Evolutionary conservation across 2,329 filamentous ascomycete species (phyloP), one percentile per base, ranked within the genome.

Genomic region (Neofusicoccum cordaticola): DNA sequence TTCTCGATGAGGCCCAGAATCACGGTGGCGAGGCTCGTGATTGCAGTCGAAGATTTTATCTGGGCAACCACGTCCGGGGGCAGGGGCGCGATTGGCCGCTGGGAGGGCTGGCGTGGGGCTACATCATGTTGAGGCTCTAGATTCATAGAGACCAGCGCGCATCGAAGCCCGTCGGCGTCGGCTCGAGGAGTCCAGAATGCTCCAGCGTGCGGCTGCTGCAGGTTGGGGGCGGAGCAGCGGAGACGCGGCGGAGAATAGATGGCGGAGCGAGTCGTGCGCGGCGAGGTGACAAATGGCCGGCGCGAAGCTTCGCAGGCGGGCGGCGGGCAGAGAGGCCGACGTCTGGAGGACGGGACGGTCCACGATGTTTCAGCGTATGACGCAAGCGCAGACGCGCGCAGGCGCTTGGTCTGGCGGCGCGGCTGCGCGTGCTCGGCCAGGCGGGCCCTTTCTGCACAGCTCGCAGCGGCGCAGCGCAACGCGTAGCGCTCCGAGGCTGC

Each of bases 41-140:
- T 89, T 63, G 85, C 82, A n/a, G 87, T 87, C 0, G 94, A 96
- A 0, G 94, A 97, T 73, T 89, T 91, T 79, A 99, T 89, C 74
- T 93, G 91, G 53, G 89, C 86, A 70, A 88, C 83, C 64, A 90
- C 91, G 69, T 90, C 83, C 42, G 85, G 79, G 12, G 92, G 90
- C 66, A 97, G 83, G 58, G 83, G 86, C 68, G 83, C 82, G 72
- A 95, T 94, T 64, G 73, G 64, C 35, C 53, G 51, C 37, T 62
- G 61, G n/a, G 63, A 60, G 42, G 42, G 44, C 50, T 37, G 61
- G 37, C 41, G 61, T 7, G 44, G 42, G 27, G 13, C 58, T 41
- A 58, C 62, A 64, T 64, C n/a, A 9, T 58, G 52, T 27, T 19
- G 42, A 35, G 42, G 34, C 41, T 51, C 47, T 13, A 64, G 62